Evolutionary conservation across 495 filamentous ascomycete genomes (phyloP), one percentile per base, ranked within the genome.

Genomic region (Lophiostoma macrostomum): DNA sequence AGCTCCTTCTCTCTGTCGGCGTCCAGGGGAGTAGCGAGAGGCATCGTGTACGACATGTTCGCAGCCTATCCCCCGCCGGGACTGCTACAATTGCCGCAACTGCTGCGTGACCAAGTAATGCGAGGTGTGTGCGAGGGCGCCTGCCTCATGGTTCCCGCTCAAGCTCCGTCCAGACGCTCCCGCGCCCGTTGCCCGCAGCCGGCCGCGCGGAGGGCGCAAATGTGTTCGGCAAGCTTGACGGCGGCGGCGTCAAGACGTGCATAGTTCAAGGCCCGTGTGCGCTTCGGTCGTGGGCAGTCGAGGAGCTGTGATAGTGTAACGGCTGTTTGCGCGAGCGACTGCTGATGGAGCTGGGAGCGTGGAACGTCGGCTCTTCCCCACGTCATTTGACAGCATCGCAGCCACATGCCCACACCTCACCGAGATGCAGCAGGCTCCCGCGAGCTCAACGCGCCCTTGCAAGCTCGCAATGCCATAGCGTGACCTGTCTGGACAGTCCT

Each of bases 1-100:
- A 58, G 49, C 47, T 58, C 55, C 38, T 42, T 19, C 32, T 53
- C 48, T 11, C 27, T n/a, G 32, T 46, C 46, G 38, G 22, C 23
- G 7, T 23, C 20, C 18, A 24, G 8, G 3, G 45, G 32, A 10
- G 48, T 12, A n/a, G 18, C 5, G 20, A 40, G 35, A 23, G 55
- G 49, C 4, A 58, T 35, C 18, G 22, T 31, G 18, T 20, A 32
- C 14, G 55, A 52, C 55, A 58, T 58, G 47, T 11, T 19, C 31
- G 46, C 24, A 11, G 37, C 3, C 8, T 11, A 11, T 27, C 39
- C 14, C 19, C 29, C 29, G 44, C 24, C n/a, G n/a, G n/a, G n/a
- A n/a, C n/a, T n/a, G n/a, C n/a, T n/a, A n/a, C n/a, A n/a, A n/a
- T n/a, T n/a, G n/a, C n/a, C n/a, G n/a, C n/a, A n/a, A n/a, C n/a